Evolutionary conservation across 2,329 filamentous ascomycete species (phyloP), one percentile per base, ranked within the genome.

Genomic region (Beauveria sp.): DNA sequence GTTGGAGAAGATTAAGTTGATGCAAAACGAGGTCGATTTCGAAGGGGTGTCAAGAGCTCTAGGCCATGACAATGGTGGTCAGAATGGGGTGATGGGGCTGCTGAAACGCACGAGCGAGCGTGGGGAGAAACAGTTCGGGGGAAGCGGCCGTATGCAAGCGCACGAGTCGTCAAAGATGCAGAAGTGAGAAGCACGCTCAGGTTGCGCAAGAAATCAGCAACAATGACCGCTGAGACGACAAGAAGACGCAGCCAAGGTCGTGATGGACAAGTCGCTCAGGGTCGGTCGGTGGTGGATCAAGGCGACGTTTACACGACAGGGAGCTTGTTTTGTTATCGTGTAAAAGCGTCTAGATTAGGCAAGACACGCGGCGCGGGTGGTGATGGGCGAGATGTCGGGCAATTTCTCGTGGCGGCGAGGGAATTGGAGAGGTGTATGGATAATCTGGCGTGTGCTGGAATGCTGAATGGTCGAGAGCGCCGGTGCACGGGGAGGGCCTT

Each of bases 401-500:
- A 26, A 20, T 38, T 46, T 31, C 10, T 45, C 34, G 26, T 58
- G 10, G 42, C 34, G 12, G 14, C 28, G n/a, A 31, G 38, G 16
- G 46, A 52, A 45, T 51, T 22, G 46, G 31, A 34, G 18, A 43
- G 56, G 43, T 51, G 34, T 28, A 58, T 24, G 43, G 28, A 8
- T n/a, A 59, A 43, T 49, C 20, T n/a, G 52, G 40, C 10, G 24
- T 26, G 20, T 38, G 16, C 65, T 64, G 65, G 65, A 66, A 66
- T 66, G 64, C 57, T 65, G 58, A 45, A 49, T 16, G 14, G 45
- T 40, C 43, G 55, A 34, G 55, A 49, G 49, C 38, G 28, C 49
- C 28, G 24, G 28, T 38, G 18, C 22, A 16, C 49, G 26, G 48
- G 28, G 3, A 31, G 49, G 3, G 49, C 16, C 18, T 34, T 38